Conservation (phyloP, 805 yeast genomes). For the Cephaloascus fragrans region DNA sequence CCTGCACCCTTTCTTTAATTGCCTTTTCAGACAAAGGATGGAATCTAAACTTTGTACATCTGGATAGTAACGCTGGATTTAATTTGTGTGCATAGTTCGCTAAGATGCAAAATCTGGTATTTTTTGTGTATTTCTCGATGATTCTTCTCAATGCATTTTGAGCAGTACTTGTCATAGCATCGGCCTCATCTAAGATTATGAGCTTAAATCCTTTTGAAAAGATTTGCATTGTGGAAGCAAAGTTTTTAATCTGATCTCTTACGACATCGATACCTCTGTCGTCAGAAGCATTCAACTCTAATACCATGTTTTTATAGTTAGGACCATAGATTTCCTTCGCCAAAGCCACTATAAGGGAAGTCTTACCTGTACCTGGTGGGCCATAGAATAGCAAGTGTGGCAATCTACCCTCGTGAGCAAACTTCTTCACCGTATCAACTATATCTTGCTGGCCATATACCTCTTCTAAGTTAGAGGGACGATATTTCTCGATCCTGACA, state of each 20-base stretch:
- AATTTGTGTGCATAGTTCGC: slow-evolving; percentile 95
- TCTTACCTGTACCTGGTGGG: slow-evolving; percentile 92
- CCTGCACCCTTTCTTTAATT: slow-evolving; percentile 53
- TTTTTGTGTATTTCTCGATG: slow-evolving; percentile 88
- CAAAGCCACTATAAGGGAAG: slow-evolving; percentile 79
- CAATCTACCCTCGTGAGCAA: slow-evolving; percentile 70
- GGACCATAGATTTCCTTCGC: slow-evolving; percentile 83
- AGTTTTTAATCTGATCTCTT: slow-evolving; percentile 93
- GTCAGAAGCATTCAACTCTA: slow-evolving; percentile 93
- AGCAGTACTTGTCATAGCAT: slow-evolving; percentile 84
- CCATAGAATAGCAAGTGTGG: slow-evolving; percentile 94
- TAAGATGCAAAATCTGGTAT: slow-evolving; percentile 89
- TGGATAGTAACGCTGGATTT: slow-evolving; percentile 87
- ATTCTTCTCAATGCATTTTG: slow-evolving; percentile 76
- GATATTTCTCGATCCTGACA: slow-evolving; percentile 81
- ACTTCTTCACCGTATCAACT: slow-evolving; percentile 74
- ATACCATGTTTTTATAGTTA: slow-evolving; percentile 76
- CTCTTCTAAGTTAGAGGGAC: slow-evolving; percentile 78
- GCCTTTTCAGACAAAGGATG: slow-evolving; percentile 68
- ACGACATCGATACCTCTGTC: slow-evolving; percentile 98
- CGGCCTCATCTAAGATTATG: slow-evolving; percentile 92
- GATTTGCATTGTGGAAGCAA: slow-evolving; percentile 93
- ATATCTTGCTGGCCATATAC: slow-evolving; percentile 88
- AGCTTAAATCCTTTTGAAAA: slow-evolving; percentile 79
- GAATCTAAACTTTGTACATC: slow-evolving; percentile 94